These are phyloP conservation scores for Strobilomyces echinocephalus DNA, from an alignment of 768 basidiomycete species.

Conservation along the genomic window DNA sequence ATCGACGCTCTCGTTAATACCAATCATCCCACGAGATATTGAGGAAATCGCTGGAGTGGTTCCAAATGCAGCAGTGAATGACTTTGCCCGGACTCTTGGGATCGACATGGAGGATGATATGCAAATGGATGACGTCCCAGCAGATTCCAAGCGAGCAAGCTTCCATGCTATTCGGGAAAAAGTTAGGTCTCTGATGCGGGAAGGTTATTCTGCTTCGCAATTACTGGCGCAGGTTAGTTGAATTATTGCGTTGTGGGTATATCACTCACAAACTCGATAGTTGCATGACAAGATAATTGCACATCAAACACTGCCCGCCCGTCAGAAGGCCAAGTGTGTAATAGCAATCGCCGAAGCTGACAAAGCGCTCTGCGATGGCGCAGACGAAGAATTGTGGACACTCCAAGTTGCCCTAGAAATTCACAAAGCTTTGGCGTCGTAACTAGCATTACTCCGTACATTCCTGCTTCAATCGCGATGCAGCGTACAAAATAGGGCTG, in stretches of 20 bases:
- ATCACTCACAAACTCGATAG: conserved; percentile 37
- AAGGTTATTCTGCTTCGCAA: conserved; percentile 92
- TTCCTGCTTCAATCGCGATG: neutral
- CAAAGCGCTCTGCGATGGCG: conserved; percentile 92
- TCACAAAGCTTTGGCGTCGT: conserved; percentile 51
- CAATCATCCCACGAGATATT: conserved; percentile 73
- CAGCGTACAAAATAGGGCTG: conserved; percentile 2
- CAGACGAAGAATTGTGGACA: conserved; percentile 95
- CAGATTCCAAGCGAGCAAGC: conserved; percentile 27
- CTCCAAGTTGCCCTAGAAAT: conserved; percentile 82
- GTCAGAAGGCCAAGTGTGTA: conserved; percentile 77
- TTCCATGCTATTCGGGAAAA: conserved; percentile 64
- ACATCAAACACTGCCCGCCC: conserved; percentile 75
- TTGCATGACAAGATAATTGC: conserved; percentile 84
- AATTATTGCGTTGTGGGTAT: neutral
- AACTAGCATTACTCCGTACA: neutral
- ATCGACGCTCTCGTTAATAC: conserved; percentile 64
- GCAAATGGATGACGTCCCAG: conserved; percentile 37
- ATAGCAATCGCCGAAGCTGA: conserved; percentile 91
- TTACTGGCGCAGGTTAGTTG: conserved; percentile 75
- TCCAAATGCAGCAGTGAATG: conserved; percentile 64
- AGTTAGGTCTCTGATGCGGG: conserved; percentile 73
- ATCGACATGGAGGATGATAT: conserved; percentile 61
- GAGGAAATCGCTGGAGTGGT: conserved; percentile 98
- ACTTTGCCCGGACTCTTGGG: conserved; percentile 68